A percentile compares a stretch with the other conserved stretches of the same genome.
Evolutionary conservation across 2,329 filamentous ascomycete species (phyloP).

Genomic region (Colletotrichum sp.): DNA sequence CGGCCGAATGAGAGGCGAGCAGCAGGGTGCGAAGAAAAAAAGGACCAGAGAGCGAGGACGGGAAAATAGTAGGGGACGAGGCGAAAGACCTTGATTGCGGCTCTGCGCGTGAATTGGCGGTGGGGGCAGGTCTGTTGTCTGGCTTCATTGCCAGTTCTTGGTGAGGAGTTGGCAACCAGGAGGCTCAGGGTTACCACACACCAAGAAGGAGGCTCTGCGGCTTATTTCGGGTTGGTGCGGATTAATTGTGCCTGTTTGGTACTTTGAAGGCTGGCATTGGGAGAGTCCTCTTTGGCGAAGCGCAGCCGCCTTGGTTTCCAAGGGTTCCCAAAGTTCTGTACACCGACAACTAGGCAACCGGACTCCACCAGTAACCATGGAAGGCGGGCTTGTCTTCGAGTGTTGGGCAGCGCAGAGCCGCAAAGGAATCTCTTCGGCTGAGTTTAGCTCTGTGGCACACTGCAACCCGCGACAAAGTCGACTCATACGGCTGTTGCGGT

Average conservation of each 20-base stretch:
- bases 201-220: neutral
- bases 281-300: neutral
- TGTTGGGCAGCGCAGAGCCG: neutral
- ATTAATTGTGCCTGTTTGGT: neutral
- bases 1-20: neutral
- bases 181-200: neutral
- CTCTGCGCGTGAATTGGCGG: neutral
- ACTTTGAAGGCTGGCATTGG: neutral
- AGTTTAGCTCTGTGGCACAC: neutral
- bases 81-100: neutral
- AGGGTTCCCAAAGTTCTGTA: neutral
- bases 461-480: neutral
- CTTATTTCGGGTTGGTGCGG: neutral
- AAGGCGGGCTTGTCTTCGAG: neutral
- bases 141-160: neutral
- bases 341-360: neutral
- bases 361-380: neutral
- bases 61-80: neutral
- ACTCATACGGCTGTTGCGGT: neutral
- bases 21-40: neutral
- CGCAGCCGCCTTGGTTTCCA: neutral
- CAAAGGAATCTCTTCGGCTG: neutral
- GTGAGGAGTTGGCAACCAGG: neutral
- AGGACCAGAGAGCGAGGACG: neutral
- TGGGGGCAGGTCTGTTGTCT: neutral